Conservation (phyloP, 2,329 filamentous ascomycete genomes). For the Zalaria sp. region DNA sequence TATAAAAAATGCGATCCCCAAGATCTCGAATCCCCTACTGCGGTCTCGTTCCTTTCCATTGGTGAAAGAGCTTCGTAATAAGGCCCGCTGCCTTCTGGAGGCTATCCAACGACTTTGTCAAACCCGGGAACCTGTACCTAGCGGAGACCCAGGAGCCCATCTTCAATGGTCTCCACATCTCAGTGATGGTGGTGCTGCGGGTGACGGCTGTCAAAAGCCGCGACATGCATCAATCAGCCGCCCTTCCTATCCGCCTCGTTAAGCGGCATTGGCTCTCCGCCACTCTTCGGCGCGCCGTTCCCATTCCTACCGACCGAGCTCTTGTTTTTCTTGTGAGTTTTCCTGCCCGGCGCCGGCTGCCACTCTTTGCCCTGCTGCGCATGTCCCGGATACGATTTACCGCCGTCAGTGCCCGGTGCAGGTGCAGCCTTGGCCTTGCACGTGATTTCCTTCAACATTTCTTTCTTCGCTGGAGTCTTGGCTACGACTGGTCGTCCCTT, state of each 20-base stretch:
- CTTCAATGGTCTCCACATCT: no score
- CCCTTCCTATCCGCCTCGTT: conserved; percentile 33
- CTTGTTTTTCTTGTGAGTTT: conserved; percentile 21
- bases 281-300: conserved; percentile 13
- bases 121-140: no score
- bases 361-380: conserved; percentile 5
- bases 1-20: no score
- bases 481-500: conserved; percentile 5
- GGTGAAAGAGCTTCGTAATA: no score
- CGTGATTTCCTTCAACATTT: conserved; percentile 2
- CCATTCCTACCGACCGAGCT: conserved; percentile 12
- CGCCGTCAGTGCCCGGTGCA: conserved; percentile 1
- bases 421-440: conserved; percentile 11
- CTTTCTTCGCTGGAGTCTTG: conserved; percentile 3
- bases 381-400: conserved; percentile 1
- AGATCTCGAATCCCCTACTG: no score
- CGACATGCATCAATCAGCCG: conserved; percentile 10
- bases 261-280: conserved; percentile 27
- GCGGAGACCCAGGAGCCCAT: no score
- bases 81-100: no score
- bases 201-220: no score
- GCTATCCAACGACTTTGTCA: no score
- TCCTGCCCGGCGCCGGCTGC: conserved; percentile 14
- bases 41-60: no score
- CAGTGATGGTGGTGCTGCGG: no score